Percentiles rank a stretch among this genome's conserved stretches.
Evolutionary conservation across 2,329 filamentous ascomycete species (phyloP).

Genomic region (Ophiocordyceps sinensis): DNA sequence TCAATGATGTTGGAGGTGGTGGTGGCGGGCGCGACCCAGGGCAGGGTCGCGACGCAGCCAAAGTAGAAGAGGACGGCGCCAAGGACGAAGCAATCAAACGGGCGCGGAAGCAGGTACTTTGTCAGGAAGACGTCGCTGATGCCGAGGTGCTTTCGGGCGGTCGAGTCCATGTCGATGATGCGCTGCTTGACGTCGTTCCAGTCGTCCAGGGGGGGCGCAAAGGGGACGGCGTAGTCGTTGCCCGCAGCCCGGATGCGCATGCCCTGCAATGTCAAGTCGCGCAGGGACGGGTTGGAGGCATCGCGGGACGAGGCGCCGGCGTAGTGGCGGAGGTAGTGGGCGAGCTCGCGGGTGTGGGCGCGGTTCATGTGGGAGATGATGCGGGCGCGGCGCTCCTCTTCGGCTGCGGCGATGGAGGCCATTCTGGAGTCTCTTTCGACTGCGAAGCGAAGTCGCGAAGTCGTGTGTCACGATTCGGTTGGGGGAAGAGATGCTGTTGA

Average conservation of each 20-base stretch:
- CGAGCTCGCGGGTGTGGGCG: conserved; percentile 62
- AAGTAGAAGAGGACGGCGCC: conserved; percentile 39
- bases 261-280: conserved; percentile 47
- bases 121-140: conserved; percentile 32
- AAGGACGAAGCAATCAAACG: conserved; percentile 38
- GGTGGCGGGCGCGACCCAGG: conserved; percentile 38
- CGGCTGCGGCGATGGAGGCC: conserved; percentile 8
- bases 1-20: conserved; percentile 34
- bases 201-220: conserved; percentile 56
- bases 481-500: neutral
- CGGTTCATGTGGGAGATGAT: conserved; percentile 73
- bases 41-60: conserved; percentile 29
- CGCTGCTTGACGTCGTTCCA: conserved; percentile 54
- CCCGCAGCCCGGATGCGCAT: conserved; percentile 45
- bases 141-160: conserved; percentile 42
- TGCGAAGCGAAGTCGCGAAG: neutral
- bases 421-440: conserved; percentile 4
- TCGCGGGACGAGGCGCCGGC: conserved; percentile 35
- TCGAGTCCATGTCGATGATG: conserved; percentile 55
- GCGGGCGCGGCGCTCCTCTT: conserved; percentile 17
- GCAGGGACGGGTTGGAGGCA: conserved; percentile 38
- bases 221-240: conserved; percentile 37
- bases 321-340: conserved; percentile 66
- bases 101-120: conserved; percentile 24
- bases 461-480: neutral